Evolutionary conservation across 2,329 filamentous ascomycete species (phyloP).

Genomic region (Stachybotrys chlorohalonatus): DNA sequence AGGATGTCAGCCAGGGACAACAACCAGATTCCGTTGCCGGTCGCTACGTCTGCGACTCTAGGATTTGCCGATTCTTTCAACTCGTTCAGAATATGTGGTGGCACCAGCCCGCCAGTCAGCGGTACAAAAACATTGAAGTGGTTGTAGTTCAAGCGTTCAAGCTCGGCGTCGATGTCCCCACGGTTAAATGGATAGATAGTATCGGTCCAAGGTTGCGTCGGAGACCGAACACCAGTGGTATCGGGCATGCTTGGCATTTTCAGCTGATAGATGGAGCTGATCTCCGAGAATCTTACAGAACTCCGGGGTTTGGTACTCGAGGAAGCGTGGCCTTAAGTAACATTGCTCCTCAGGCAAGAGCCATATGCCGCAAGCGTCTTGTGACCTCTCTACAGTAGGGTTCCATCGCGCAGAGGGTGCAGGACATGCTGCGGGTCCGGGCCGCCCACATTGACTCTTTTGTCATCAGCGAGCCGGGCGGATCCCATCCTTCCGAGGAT

Average conservation of each 20-base stretch:
- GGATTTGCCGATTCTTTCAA: background rate
- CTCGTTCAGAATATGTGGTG: background rate
- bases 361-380: too few species aligned
- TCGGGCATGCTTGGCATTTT: slow-evolving; percentile 2
- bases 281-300: background rate
- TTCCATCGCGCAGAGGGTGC: too few species aligned
- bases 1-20: background rate
- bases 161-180: background rate
- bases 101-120: background rate
- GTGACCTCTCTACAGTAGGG: too few species aligned
- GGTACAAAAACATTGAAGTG: background rate
- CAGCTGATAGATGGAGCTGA: background rate
- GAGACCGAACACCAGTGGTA: slow-evolving; percentile 5
- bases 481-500: slow-evolving; percentile 1
- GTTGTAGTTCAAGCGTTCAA: background rate
- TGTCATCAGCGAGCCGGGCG: too few species aligned
- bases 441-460: too few species aligned
- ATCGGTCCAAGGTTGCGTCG: background rate
- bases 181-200: background rate
- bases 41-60: background rate
- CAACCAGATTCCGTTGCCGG: background rate
- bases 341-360: too few species aligned
- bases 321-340: too few species aligned
- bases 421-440: too few species aligned
- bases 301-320: too few species aligned